A percentile compares a stretch with the other conserved stretches of the same genome.
Evolutionary conservation across 2,329 filamentous ascomycete species (phyloP).

Genomic region (Aspergillus sergii): DNA sequence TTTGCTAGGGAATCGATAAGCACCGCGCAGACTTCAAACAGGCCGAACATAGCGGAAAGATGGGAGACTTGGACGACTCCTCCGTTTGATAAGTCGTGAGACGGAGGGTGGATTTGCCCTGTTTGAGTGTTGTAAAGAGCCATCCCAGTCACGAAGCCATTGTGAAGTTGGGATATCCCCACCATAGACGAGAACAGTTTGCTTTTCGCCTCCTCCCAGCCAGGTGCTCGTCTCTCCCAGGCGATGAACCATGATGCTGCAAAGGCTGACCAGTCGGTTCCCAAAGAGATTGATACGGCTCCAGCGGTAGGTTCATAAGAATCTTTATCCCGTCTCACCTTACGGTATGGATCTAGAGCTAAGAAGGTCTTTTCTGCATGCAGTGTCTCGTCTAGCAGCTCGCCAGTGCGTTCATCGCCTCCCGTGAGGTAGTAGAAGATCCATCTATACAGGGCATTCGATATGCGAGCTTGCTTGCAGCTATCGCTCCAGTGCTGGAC

Average conservation of each 20-base stretch:
- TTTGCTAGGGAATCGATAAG: neutral
- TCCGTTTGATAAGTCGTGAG: neutral
- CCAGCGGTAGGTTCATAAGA: neutral
- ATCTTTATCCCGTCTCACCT: neutral
- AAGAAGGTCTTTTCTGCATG: constrained; percentile 53
- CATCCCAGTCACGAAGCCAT: neutral
- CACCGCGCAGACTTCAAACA: neutral
- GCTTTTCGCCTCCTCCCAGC: neutral
- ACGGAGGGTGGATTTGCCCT: neutral
- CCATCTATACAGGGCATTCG: constrained; percentile 60
- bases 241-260: neutral
- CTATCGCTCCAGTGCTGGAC: constrained; percentile 66
- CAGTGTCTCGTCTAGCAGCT: constrained; percentile 55
- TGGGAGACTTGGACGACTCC: neutral
- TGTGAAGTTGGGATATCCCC: neutral
- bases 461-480: constrained; percentile 65
- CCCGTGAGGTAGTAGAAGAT: constrained; percentile 61
- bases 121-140: neutral
- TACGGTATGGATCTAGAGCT: neutral
- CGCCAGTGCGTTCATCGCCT: constrained; percentile 59
- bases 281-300: neutral
- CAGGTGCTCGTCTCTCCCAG: neutral
- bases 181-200: neutral
- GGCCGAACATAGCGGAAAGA: neutral
- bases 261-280: neutral